Conservation (phyloP, 352 stramenopile species). For the Globisporangium viniferum region DNA sequence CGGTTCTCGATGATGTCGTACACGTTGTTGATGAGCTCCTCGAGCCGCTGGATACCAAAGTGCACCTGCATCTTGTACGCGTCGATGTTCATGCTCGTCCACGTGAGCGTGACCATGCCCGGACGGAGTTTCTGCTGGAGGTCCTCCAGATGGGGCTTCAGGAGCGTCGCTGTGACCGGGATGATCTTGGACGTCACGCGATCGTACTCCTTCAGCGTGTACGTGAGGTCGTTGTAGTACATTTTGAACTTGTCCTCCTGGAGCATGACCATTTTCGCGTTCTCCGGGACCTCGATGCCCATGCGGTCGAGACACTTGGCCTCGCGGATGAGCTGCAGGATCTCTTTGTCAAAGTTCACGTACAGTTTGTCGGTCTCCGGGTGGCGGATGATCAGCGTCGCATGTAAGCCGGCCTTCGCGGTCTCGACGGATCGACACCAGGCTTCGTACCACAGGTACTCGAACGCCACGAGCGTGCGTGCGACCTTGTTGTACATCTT, state of each 20-base stretch:
- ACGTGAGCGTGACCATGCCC: constrained; percentile 84
- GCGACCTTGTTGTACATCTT: constrained; percentile 90
- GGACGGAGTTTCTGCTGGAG: constrained; percentile 72
- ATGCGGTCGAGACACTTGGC: constrained; percentile 82
- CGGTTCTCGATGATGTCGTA: constrained; percentile 82
- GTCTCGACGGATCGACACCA: constrained; percentile 83
- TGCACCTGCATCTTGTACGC: constrained; percentile 72
- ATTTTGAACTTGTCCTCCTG: constrained; percentile 88
- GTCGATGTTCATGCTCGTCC: constrained; percentile 90
- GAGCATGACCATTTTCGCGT: constrained; percentile 79
- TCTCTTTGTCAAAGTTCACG: constrained; percentile 90
- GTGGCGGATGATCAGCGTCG: constrained; percentile 84
- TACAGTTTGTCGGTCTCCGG: constrained; percentile 68
- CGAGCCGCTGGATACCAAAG: constrained; percentile 58
- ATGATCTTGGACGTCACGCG: constrained; percentile 74
- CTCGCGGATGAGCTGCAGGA: constrained; percentile 85
- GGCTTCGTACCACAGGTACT: constrained; percentile 88
- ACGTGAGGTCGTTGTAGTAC: constrained; percentile 82
- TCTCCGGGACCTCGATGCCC: constrained; percentile 80
- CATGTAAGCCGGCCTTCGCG: constrained; percentile 68
- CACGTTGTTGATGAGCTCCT: constrained; percentile 82
- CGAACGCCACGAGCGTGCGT: constrained; percentile 86
- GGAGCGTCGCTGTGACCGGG: constrained; percentile 46
- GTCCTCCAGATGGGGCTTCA: constrained; percentile 73
- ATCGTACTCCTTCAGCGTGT: constrained; percentile 81